Base-by-base conservation (phyloP, 1,139 yeast species). In the Suhomyces taliae region DNA sequence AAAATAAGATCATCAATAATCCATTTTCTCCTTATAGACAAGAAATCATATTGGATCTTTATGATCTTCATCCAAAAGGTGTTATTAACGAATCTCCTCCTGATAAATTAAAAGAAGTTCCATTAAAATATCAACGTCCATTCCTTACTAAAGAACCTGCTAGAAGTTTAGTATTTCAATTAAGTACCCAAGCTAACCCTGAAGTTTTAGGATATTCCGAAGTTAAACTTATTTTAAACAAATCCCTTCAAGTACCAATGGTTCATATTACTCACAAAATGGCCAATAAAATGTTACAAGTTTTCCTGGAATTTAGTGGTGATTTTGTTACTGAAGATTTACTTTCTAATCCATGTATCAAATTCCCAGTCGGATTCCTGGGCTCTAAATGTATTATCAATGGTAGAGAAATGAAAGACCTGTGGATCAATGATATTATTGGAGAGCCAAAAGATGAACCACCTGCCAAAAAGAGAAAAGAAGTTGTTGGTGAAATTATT, bases 121-220 rank as follows among this genome's bases (percentile, higher is more conserved):
- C 67, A 3, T 33, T 72, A 19, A 60, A 39, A 48, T 87, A 87
- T 61, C 69, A 76, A 41, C 70, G 95, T 41, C 93, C 93, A 0
- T 80, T 64, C 58, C 65, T 83, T 7, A 33, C 49, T 11, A 67
- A 68, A 2, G 70, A 69, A 42, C 69, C 74, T 0, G 54, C 53
- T 9, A 64, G 91, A 40, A 76, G 70, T 26, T 65, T 88, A 46
- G 65, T 84, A 1, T 61, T 87, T 37, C 90, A 88, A 60, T 63
- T 85, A 11, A 75, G 76, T 41, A 55, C 68, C 34, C 38, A 48
- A 8, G 51, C 48, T 31, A 52, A 50, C 27, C 44, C 51, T 14
- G 47, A 41, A 6, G 8, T 32, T 27, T 11, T 27, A 27, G 56
- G 56, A 34, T 51, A 51, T 29, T 57, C 66, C 1, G 70, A 67